Conservation (phyloP, 805 yeast genomes). For the Saccharomycopsis schoenii region DNA sequence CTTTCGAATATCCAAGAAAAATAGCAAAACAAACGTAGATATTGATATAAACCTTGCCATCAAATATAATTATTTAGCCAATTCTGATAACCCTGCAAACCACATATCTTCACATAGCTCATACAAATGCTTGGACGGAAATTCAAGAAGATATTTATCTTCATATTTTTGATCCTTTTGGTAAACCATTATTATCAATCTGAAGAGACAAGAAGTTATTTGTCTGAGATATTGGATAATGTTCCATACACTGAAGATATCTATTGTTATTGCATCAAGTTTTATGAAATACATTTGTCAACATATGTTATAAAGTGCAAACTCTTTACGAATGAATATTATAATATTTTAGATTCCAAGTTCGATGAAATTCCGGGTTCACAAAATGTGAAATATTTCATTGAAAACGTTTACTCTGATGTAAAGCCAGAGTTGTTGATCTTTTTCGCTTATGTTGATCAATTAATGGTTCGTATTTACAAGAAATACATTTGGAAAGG, state of each 20-base stretch:
- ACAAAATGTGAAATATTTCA: not conserved
- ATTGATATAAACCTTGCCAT: no score
- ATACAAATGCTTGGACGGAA: not conserved
- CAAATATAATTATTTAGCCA: no score
- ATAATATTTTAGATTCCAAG: not conserved
- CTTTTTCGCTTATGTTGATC: not conserved
- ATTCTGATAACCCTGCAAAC: no score
- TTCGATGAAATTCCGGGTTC: not conserved
- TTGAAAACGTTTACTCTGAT: not conserved
- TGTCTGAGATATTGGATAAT: not conserved
- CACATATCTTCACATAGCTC: no score
- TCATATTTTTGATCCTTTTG: not conserved
- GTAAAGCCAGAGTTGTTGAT: not conserved
- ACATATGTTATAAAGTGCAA: not conserved
- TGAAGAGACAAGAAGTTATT: not conserved
- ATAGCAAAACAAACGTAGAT: not conserved
- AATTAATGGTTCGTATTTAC: not conserved
- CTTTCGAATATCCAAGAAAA: not conserved
- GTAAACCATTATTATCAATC: not conserved
- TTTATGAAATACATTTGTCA: not conserved
- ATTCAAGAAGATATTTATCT: not conserved
- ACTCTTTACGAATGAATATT: not conserved
- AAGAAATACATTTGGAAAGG: conserved; percentile 1
- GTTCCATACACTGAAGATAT: not conserved
- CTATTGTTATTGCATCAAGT: not conserved